Conservation (phyloP, 2,329 filamentous ascomycete species). For the Alternaria ethzedia region DNA sequence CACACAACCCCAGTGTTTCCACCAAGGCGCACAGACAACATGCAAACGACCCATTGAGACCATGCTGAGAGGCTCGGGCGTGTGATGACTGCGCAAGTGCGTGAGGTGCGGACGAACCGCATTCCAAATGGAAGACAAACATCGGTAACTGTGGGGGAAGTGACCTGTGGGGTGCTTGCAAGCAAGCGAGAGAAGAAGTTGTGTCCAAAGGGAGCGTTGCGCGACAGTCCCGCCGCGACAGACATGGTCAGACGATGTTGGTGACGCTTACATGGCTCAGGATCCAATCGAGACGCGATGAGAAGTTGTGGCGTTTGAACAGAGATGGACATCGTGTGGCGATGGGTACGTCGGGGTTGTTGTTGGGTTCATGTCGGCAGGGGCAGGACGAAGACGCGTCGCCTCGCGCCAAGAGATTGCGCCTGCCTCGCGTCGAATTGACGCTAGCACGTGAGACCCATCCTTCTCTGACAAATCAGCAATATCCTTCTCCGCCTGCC, state of each 20-base stretch:
- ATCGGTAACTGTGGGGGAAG: constrained; percentile 82
- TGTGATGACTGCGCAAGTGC: constrained; percentile 52
- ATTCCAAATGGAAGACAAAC: constrained; percentile 69
- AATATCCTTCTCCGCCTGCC: background rate
- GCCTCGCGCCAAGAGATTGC: constrained; percentile 1
- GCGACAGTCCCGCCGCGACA: constrained; percentile 29
- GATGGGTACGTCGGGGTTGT: constrained; percentile 22
- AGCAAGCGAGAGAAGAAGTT: constrained; percentile 43
- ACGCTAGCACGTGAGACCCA: constrained; percentile 6
- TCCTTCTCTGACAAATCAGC: constrained; percentile 13
- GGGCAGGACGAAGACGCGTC: constrained; percentile 20
- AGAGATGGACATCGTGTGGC: constrained; percentile 18
- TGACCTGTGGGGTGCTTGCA: constrained; percentile 64
- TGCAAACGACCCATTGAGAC: constrained; percentile 58
- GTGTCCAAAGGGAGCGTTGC: constrained; percentile 27
- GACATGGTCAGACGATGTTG: constrained; percentile 38
- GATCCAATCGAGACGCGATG: constrained; percentile 18
- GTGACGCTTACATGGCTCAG: constrained; percentile 7
- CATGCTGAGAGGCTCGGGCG: constrained; percentile 67
- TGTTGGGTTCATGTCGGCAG: constrained; percentile 4
- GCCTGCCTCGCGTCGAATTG: background rate
- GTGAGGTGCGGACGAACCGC: constrained; percentile 56
- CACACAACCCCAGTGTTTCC: constrained; percentile 40
- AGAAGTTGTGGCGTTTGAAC: constrained; percentile 3
- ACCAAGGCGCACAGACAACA: constrained; percentile 46